Evolutionary conservation across 306 rosid species (phyloP), one percentile per base, ranked within the genome.

Genomic region (Arachis stenosperma): DNA sequence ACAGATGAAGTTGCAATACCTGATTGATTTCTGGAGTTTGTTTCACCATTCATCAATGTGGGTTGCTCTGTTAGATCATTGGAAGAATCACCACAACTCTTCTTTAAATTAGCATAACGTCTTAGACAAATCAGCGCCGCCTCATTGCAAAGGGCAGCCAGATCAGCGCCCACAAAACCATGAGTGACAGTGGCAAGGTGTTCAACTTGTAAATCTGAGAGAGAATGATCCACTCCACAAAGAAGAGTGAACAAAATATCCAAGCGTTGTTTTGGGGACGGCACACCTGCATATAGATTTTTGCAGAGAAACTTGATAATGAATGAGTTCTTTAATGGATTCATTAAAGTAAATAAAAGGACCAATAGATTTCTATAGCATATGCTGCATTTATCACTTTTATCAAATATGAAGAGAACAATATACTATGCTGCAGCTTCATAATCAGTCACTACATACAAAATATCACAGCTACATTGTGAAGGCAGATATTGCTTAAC

Each of bases 161-260:
- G 85, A 88, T 93, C 97, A 78, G 94, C 93, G 73, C 96, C 98
- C 13, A 93, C 94, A 73, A 91, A 93, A 57, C 97, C 97, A 83
- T 93, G 98, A 60, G 96, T 89, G 61, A 79, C 80, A 53, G 84
- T 77, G 68, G 91, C 94, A 77, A 91, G 94, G 60, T 93, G 85
- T 79, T 91, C 83, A 75, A 89, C 83, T 81, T 93, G 96, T 61
- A 55, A 41, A 13, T 81, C 86, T 13, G 81, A 84, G 75, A 93
- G 94, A 30, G 84, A 66, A 74, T 93, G 98, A 46, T 93, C 83
- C 80, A 85, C 84, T 69, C 84, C 91, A 86, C 81, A 3, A 30
- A 90, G 91, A 86, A 88, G 88, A 83, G 88, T 77, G 54, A 56
- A 60, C 82, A 93, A 78, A 78, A 90, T 90, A 74, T 90, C 93